Base-by-base conservation (phyloP, 179 eudicot species). In the Amaranthus tricolor region DNA sequence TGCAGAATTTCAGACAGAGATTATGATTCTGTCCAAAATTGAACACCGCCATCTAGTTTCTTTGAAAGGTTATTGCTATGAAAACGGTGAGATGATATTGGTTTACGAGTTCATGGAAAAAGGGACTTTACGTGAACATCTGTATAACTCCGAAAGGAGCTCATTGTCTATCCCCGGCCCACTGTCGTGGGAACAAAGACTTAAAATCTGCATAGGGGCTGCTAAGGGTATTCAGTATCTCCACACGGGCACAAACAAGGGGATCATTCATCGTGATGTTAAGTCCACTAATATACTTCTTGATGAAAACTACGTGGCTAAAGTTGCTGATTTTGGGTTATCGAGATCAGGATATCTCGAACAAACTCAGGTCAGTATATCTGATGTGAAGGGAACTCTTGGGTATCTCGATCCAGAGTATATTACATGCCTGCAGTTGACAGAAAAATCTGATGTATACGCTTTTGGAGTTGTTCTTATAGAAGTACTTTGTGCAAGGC, bases 101-200 rank as follows among this genome's bases (percentile, higher is more conserved):
- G 92, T 88, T 59, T 90, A 88, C 17, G 96, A 90, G 82, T 90
- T 77, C 83, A 90, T 90, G 92, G 88, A 86, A 81, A 90, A 87
- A 55, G 96, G 96, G 5, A 83, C 92, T n/a, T 73, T 90, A 12
- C 82, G 88, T 61, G 83, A 85, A 4, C 95, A 86, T 71, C 70
- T 90, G 3, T 88, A 87, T 53, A 48, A 7, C 15, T 62, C 72
- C 12, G 20, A 58, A 4, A 68, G 60, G 20, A 72, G 58, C 0
- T 68, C 55, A 55, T 76, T 76, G 5, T 19, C 72, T 19, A 19
- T 24, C 4, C 7, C 16, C 15, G 31, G 80, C 7, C 51, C 51
- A 10, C 77, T 89, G 44, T 77, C 89, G 6, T 89, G 94, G 91
- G 78, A 68, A 6, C 77, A 78, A 51, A 87, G 96, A 82, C 84